Conservation (phyloP, 345 rosid genomes). For the Gossypium thurberi region DNA sequence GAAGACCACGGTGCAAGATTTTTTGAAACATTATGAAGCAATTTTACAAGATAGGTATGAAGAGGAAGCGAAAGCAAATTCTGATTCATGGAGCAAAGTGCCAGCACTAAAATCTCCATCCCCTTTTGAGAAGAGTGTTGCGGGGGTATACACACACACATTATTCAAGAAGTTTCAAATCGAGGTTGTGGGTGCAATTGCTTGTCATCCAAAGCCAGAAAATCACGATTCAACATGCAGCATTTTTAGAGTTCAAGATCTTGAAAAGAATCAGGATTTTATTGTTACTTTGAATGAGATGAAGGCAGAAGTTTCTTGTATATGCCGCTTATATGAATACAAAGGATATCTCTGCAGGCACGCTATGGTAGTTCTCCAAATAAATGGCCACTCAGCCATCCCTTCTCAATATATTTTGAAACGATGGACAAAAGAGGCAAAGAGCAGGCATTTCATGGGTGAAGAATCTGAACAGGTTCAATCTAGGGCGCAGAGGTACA, state of each 20-base stretch:
- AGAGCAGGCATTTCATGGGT: constrained; percentile 33
- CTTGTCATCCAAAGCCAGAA: constrained; percentile 58
- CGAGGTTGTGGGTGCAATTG: constrained; percentile 63
- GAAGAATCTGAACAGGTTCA: constrained; percentile 47
- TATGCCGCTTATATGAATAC: constrained; percentile 53
- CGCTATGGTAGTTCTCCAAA: constrained; percentile 59
- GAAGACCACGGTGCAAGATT: constrained; percentile 55
- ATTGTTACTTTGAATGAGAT: constrained; percentile 47
- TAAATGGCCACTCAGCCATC: constrained; percentile 45
- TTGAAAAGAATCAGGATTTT: constrained; percentile 47
- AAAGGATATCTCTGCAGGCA: constrained; percentile 70
- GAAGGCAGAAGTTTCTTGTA: constrained; percentile 48
- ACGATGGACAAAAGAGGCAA: constrained; percentile 73
- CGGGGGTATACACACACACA: constrained; percentile 54
- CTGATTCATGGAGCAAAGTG: constrained; percentile 56
- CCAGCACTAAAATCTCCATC: constrained; percentile 68
- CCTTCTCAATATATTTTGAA: constrained; percentile 56
- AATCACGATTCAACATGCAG: constrained; percentile 38
- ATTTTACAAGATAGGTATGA: constrained; percentile 56
- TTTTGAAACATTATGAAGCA: constrained; percentile 45
- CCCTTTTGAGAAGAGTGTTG: constrained; percentile 61
- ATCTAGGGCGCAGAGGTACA: constrained; percentile 49
- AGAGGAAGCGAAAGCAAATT: constrained; percentile 69
- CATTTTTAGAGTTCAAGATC: constrained; percentile 55
- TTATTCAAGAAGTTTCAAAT: constrained; percentile 58